phyloP scores from a whole-genome alignment of 495 filamentous ascomycete genomes.

The Xylaria intraflava region DNA sequence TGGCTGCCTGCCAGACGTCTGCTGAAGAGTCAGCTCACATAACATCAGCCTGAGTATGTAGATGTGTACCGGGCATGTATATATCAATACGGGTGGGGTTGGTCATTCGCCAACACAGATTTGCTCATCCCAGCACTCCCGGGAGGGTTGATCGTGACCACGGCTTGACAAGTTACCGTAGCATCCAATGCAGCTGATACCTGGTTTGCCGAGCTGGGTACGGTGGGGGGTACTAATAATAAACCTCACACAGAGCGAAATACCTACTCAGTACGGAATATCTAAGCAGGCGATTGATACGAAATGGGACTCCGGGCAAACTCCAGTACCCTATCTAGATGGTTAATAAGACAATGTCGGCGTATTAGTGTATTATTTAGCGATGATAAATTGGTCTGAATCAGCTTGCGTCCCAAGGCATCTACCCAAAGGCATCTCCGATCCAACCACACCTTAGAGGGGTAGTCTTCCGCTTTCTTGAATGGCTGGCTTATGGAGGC shows the following conservation, averaged over 20 bases:
- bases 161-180: neutral
- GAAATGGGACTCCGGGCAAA: too few relatives aligned
- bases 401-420: neutral
- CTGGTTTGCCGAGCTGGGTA: neutral
- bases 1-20: neutral
- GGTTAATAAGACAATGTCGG: too few relatives aligned
- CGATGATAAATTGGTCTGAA: constrained; percentile 2
- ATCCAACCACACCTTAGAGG: neutral
- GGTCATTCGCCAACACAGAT: too few relatives aligned
- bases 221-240: neutral
- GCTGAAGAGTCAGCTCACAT: constrained; percentile 5
- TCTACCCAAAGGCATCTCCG: too few relatives aligned
- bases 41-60: neutral
- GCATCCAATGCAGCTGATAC: neutral
- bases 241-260: neutral
- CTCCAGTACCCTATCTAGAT: too few relatives aligned
- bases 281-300: too few relatives aligned
- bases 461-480: neutral
- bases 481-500: neutral
- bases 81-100: too few relatives aligned
- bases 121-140: too few relatives aligned
- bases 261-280: neutral
- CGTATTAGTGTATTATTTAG: neutral
- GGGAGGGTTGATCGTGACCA: too few relatives aligned
- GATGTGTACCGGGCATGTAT: too few relatives aligned